These are phyloP conservation scores for Oleoguttula mirabilis DNA, from an alignment of 495 filamentous ascomycete species.

Conservation along the genomic window DNA sequence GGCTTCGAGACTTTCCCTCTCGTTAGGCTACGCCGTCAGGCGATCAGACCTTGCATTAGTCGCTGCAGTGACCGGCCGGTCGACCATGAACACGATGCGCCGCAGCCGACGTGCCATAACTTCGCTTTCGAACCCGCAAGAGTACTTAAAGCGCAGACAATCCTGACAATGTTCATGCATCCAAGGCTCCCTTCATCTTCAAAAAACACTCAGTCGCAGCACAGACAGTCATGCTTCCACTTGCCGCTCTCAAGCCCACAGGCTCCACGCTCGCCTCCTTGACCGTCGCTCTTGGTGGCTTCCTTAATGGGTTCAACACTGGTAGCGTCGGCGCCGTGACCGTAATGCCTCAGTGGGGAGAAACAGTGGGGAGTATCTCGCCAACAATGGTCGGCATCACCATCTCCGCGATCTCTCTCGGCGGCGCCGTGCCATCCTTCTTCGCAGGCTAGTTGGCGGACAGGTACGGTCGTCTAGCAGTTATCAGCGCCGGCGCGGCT, in stretches of 20 bases:
- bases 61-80: too few relatives aligned
- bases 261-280: constrained; percentile 20
- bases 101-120: too few relatives aligned
- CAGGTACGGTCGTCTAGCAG: constrained; percentile 38
- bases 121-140: too few relatives aligned
- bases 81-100: too few relatives aligned
- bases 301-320: constrained; percentile 39
- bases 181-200: too few relatives aligned
- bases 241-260: constrained; percentile 8
- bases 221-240: not conserved
- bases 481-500: constrained; percentile 17
- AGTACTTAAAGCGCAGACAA: too few relatives aligned
- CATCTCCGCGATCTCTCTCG: constrained; percentile 52
- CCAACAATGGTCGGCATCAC: constrained; percentile 46
- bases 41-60: too few relatives aligned
- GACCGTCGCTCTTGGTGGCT: constrained; percentile 18
- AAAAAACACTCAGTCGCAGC: too few relatives aligned
- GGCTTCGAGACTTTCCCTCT: too few relatives aligned
- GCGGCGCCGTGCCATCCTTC: constrained; percentile 48
- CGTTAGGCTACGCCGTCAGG: too few relatives aligned
- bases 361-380: constrained; percentile 40
- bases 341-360: constrained; percentile 44
- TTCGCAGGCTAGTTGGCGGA: constrained; percentile 53
- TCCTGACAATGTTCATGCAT: too few relatives aligned
- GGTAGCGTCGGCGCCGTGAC: constrained; percentile 53